A percentile compares a stretch with the other conserved stretches of the same genome.
Evolutionary conservation across 805 yeast species (phyloP).

Genomic region (Jamesozyma rosinii): DNA sequence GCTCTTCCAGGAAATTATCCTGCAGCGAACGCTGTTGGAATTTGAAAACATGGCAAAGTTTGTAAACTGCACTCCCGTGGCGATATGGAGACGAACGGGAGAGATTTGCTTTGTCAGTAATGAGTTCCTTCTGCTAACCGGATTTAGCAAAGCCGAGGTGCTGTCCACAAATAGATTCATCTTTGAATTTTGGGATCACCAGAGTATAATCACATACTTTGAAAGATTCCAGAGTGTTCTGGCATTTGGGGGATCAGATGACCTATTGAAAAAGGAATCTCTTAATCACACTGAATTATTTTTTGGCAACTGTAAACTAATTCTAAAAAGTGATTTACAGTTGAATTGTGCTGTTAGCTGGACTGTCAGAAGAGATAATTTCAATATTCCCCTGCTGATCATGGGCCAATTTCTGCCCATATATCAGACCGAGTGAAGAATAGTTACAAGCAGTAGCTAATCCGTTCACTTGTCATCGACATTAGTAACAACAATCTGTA

Average conservation of each 20-base stretch:
- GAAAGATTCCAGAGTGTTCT: conserved; percentile 52
- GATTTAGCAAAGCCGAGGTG: conserved; percentile 49
- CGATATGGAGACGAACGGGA: conserved; percentile 80
- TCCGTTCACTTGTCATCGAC: no score
- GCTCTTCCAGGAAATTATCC: conserved; percentile 49
- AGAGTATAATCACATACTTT: conserved; percentile 62
- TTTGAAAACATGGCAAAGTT: conserved; percentile 41
- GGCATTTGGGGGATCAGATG: conserved; percentile 40
- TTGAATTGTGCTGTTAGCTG: conserved; percentile 70
- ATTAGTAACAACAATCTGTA: no score
- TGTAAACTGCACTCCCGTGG: conserved; percentile 62
- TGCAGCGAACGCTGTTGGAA: conserved; percentile 50
- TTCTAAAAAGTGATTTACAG: conserved; percentile 31
- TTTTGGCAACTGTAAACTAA: conserved; percentile 32
- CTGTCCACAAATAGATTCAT: conserved; percentile 56
- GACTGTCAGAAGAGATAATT: conserved; percentile 77
- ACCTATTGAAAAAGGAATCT: background rate
- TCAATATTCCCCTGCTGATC: conserved; percentile 75
- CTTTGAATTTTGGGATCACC: conserved; percentile 76
- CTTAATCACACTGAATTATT: background rate
- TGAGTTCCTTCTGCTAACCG: conserved; percentile 62
- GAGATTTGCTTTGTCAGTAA: conserved; percentile 73
- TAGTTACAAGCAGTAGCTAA: no score
- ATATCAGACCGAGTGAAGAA: background rate
- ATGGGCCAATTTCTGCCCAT: conserved; percentile 70